Evolutionary conservation across 2,329 filamentous ascomycete species (phyloP), one percentile per base, ranked within the genome.

Genomic region (Penicillium occitanis): DNA sequence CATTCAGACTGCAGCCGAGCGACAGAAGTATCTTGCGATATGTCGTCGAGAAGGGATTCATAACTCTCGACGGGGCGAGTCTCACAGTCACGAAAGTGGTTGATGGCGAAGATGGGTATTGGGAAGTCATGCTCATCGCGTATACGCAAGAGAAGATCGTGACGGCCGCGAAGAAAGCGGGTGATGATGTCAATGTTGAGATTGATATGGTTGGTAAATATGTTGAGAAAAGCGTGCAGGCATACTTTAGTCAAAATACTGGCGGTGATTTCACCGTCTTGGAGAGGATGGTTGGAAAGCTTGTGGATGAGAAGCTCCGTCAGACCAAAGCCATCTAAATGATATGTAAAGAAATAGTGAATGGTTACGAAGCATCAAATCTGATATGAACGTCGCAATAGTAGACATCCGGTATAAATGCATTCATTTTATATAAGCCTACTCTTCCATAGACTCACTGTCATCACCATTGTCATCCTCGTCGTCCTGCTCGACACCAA

Each of bases 81-180:
- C 82, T 99, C 83, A 99, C 95, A 0, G 86, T 99, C 1, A 98
- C 94, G 2, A 85, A 87, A 70, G 94, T 98, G 35, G 82, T 94
- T 73, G 94, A 97, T 77, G 85, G 75, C 3, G 86, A 88, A 70
- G 89, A 90, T 50, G 96, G 92, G 77, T 97, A 90, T 87, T 90
- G 86, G 81, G 95, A 98, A 85, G 90, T 99, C 60, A 99, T 99
- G 95, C 84, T 99, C 68, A 97, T 99, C 77, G 87, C 91, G 8
- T 99, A 99, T 79, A 97, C 95, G 11, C 95, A 98, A 82, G 92
- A 94, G 79, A 91, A 91, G 78, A 89, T 99, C 17, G 90, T 96
- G 17, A 88, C 92, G 69, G 91, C 91, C 2, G 83, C 82, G 62
- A 97, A 97, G 86, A 83, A 86, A 78, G 80, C 85, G 35, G 93